Percentiles rank a stretch among this genome's conserved stretches.
Evolutionary conservation across 495 filamentous ascomycete species (phyloP).

Genomic region (Aspergillus cristatus): DNA sequence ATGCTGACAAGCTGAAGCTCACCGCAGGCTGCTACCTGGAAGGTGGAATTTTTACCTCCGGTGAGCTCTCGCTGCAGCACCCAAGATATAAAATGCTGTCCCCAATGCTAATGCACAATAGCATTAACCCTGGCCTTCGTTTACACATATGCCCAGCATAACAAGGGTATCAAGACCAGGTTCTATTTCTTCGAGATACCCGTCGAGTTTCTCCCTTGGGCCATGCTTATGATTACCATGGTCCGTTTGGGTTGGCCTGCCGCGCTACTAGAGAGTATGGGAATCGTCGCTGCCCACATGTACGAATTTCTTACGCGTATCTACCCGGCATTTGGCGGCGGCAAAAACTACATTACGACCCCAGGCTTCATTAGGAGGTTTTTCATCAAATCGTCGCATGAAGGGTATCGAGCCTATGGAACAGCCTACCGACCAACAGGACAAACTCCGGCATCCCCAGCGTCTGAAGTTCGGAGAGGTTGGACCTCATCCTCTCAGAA

Average conservation of each 20-base stretch:
- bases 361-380: conserved; percentile 55
- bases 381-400: conserved; percentile 36
- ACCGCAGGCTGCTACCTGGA: conserved; percentile 43
- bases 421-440: conserved; percentile 36
- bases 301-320: conserved; percentile 78
- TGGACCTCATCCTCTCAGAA: conserved; percentile 29
- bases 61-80: conserved; percentile 23
- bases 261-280: conserved; percentile 50
- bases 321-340: conserved; percentile 76
- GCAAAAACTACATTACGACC: conserved; percentile 59
- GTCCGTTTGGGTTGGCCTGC: conserved; percentile 41
- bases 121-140: conserved; percentile 67
- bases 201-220: conserved; percentile 64
- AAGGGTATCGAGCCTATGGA: conserved; percentile 46
- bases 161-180: conserved; percentile 56
- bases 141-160: conserved; percentile 77
- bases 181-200: conserved; percentile 74
- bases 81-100: conserved; percentile 1
- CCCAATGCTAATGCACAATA: conserved; percentile 25
- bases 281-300: conserved; percentile 72
- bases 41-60: conserved; percentile 44
- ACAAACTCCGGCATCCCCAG: conserved; percentile 14
- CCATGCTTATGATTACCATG: conserved; percentile 61
- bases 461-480: conserved; percentile 10
- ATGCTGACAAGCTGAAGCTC: conserved; percentile 38